Base-by-base conservation (phyloP, 2,329 filamentous ascomycete genomes). In the Bipolaris cookei region DNA sequence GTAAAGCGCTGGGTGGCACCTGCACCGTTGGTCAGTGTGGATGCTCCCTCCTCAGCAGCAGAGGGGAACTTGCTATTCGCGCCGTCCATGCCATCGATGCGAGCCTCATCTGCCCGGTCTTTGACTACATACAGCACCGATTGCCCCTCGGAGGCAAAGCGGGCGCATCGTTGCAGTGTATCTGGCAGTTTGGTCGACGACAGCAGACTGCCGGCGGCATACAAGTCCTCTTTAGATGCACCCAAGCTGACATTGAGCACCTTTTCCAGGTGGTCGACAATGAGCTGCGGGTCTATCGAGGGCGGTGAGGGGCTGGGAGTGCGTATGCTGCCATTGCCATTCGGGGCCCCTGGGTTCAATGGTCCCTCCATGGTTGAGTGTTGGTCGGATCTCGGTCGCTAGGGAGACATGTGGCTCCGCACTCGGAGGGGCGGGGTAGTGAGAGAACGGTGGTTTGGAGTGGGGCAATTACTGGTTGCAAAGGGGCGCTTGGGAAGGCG, bases 61-160 rank as follows among this genome's bases (percentile, higher is more conserved):
- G 37, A 38, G 60, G 51, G 48, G 43, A 47, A 54, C 68, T 63
- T 69, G 62, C 75, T 75, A 58, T 74, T 73, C 45, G 69, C 56
- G 39, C 61, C 65, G 25, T 76, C 73, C 35, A 70, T 50, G 20
- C 66, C 69, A 38, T 77, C 73, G 49, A 69, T 59, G 18, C 57
- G 67, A 18, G 66, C 50, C 82, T 81, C 62, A 51, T 83, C 80
- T 51, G 84, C 79, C 63, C 88, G 74, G 73, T 94, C 91, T 79
- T 97, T 97, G 75, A 95, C 90, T 62, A 97, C 89, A 78, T 98
- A 98, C 62, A 99, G 82, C 53, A 90, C 92, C 61, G 89, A 88
- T 79, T 97, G 92, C 56, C 90, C 84, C 78, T 99, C 96, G 60
- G 88, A 87, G 56, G 92, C 92, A 78, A 98, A 98, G 69, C 93